A percentile compares a stretch with the other conserved stretches of the same genome.
Conservation (phyloP, 225 moss, liverwort and hornwort species). For the Neckera pumila region DNA sequence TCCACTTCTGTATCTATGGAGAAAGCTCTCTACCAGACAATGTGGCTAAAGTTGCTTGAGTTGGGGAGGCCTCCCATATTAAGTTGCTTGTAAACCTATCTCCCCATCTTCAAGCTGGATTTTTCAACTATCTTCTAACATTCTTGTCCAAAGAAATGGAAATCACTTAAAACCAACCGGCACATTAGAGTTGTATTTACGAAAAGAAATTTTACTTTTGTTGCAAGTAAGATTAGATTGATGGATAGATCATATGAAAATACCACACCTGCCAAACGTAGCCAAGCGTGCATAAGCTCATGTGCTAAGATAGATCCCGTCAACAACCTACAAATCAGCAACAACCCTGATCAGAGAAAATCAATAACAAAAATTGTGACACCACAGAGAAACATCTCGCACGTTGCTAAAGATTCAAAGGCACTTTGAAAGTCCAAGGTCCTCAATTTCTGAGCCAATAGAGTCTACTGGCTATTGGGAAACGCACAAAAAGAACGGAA, state of each 20-base stretch:
- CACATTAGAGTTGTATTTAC: neutral
- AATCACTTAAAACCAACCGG: neutral
- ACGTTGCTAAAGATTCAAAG: neutral
- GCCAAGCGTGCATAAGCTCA: constrained; percentile 78
- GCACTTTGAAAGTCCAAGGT: neutral
- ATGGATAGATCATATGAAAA: neutral
- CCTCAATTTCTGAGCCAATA: neutral
- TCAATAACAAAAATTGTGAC: neutral
- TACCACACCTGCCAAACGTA: constrained; percentile 33
- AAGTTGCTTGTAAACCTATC: neutral
- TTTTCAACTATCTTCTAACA: neutral
- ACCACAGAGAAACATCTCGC: neutral
- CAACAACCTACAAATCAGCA: constrained; percentile 33
- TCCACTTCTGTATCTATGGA: neutral
- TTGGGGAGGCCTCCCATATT: neutral
- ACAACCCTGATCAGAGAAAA: neutral
- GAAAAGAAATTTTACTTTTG: neutral
- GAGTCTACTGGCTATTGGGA: neutral
- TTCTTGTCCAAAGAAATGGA: neutral
- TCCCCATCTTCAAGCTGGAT: neutral
- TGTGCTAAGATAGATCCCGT: constrained; percentile 74
- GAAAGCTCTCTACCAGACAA: neutral
- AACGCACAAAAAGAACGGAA: neutral
- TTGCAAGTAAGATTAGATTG: neutral
- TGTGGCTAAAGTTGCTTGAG: neutral